Evolutionary conservation across 2,329 filamentous ascomycete species (phyloP), one percentile per base, ranked within the genome.

Genomic region (Coniochaeta sp.): DNA sequence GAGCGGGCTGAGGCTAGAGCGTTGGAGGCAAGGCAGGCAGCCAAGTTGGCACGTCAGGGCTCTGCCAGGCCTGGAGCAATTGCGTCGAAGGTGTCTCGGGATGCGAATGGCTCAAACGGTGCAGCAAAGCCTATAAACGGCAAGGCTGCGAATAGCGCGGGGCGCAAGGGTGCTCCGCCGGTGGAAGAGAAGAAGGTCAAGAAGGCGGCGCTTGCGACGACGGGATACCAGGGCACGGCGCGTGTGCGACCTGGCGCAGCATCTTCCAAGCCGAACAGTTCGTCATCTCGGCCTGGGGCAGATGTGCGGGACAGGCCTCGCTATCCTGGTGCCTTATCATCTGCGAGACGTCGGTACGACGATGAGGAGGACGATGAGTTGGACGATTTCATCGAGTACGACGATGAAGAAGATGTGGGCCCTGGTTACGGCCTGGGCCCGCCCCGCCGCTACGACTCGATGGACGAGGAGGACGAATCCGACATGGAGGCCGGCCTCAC

Each of bases 401-500:
- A 82, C 40, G 79, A 82, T 12, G 79, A 82, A 0, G 78, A 79
- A 6, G 78, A 79, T 5, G 73, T 76, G 0, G n/a, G n/a, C n/a
- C 60, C 48, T 10, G 59, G 58, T n/a, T 60, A 61, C 38, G 58
- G 59, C 24, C 52, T 61, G 28, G 60, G 57, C 4, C 10, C 38
- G 14, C 7, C 38, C 22, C 65, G 57, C 12, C 66, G 69, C 6
- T 76, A 79, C 55, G 75, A 73, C 47, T 85, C 87, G 56, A 77
- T 73, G 3, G 84, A n/a, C n/a, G n/a, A 42, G 22, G 38, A 42
- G 5, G 86, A 65, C 6, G 87, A 84, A 5, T 89, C 85, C 6
- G 87, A 89, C 60, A 91, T 91, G 85, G 87, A 91, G 65, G 88
- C 86, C 2, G 86, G 86, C 30, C 65, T 86, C 32, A 85, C 84